Base-by-base conservation (phyloP, 2,329 filamentous ascomycete genomes). In the Dissoconium aciculare region DNA sequence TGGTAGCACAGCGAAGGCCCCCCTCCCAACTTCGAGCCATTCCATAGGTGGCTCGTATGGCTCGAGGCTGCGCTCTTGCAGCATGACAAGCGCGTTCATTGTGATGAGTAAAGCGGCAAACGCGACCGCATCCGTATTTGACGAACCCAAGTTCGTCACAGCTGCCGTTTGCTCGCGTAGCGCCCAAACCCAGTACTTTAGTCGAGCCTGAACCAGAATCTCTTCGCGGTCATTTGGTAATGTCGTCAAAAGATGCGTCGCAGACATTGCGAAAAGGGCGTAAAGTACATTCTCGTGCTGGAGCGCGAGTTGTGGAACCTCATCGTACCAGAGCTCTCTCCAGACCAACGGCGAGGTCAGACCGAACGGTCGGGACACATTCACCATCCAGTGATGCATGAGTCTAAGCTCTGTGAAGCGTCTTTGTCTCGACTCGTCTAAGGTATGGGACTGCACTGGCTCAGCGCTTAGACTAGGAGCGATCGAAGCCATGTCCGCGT, bases 1-100 rank as follows among this genome's bases (percentile, higher is more conserved):
- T 12, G 40, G 40, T 26, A 50, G 42, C 17, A 53, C 42, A 4
- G 44, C 43, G 11, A 38, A 43, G 11, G 43, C 40, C 8, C 47
- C 46, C 27, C 39, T 35, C 4, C 47, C 45, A 27, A 53, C 40
- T n/a, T 45, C 43, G 8, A 54, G 33, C 51, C 50, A 53, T 21
- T 52, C 44, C 5, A 48, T 40, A 3, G 51, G 51, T 8, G 49
- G 49, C 1, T 36, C 35, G 32, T 53, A 54, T 8, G 40, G 45
- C 11, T 39, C 35, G 10, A 47, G 23, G 15, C 17, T 31, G 2
- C 50, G 44, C 23, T 52, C 47, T 23, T 47, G 44, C 2, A 52
- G 37, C 27, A 45, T 43, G 3, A 42, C 44, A 15, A 52, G 43
- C 4, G 50, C 41, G 16, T 45, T 47, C 28, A 51, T 40, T 15